Conservation (phyloP, 371 early-diverging fungal species). For the Mortierella sp. region DNA sequence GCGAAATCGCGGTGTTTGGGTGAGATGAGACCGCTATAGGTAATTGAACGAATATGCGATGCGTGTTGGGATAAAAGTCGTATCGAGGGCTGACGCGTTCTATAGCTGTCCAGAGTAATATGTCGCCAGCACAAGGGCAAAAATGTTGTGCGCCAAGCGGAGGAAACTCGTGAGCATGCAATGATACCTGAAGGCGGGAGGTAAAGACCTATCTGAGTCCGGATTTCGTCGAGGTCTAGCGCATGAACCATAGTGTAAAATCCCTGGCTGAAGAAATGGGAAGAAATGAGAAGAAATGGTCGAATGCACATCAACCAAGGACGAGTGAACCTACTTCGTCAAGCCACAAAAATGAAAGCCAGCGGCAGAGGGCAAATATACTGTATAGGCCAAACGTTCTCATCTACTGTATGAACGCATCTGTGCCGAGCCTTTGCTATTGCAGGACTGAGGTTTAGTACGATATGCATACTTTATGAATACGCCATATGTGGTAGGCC, state of each 20-base stretch:
- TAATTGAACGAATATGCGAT: constrained; percentile 8
- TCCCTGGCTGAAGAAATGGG: neutral
- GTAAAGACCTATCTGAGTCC: neutral
- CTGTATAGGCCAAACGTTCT: too few relatives aligned
- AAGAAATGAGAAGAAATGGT: neutral
- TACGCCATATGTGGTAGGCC: too few relatives aligned
- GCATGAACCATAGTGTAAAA: neutral
- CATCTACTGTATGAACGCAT: too few relatives aligned
- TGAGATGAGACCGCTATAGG: neutral
- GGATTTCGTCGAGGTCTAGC: constrained; percentile 6
- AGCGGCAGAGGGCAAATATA: too few relatives aligned
- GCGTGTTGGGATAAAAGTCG: neutral
- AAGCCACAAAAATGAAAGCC: too few relatives aligned
- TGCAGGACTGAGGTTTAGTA: too few relatives aligned
- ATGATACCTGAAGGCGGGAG: neutral
- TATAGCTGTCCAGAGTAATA: neutral
- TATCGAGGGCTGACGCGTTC: neutral
- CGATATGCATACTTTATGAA: too few relatives aligned
- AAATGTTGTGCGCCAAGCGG: constrained; percentile 2
- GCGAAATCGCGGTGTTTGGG: neutral
- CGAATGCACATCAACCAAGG: neutral
- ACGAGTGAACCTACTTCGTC: too few relatives aligned
- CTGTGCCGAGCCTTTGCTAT: too few relatives aligned
- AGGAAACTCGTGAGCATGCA: constrained; percentile 3
- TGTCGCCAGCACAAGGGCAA: neutral